A percentile compares a stretch with the other conserved stretches of the same genome.
phyloP scores from a whole-genome alignment of 495 filamentous ascomycete genomes.

The Aspergillus sparsus region DNA sequence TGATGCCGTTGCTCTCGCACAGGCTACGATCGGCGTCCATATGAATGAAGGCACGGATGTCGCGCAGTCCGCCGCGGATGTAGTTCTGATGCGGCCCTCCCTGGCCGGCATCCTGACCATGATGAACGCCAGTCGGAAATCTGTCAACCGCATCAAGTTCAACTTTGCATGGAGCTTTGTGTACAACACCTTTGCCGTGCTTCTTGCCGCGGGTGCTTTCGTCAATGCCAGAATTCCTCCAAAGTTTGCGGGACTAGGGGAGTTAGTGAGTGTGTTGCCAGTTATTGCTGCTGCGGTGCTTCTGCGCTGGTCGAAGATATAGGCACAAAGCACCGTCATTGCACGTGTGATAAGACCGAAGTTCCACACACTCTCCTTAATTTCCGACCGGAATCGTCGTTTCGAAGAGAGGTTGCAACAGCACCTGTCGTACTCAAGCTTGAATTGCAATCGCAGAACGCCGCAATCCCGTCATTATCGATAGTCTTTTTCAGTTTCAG shows the following conservation, averaged over 20 bases:
- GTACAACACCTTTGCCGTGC: constrained; percentile 73
- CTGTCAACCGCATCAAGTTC: constrained; percentile 59
- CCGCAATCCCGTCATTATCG: too few species aligned
- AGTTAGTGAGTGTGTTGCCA: constrained; percentile 75
- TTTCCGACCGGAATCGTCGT: too few species aligned
- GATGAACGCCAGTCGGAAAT: constrained; percentile 58
- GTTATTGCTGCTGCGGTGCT: constrained; percentile 62
- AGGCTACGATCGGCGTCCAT: constrained; percentile 73
- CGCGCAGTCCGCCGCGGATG: constrained; percentile 67
- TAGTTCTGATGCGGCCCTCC: constrained; percentile 62
- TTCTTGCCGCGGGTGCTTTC: constrained; percentile 72
- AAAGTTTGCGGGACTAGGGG: constrained; percentile 72
- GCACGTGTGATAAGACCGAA: too few species aligned
- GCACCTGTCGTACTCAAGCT: too few species aligned
- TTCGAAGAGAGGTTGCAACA: too few species aligned
- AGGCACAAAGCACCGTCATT: too few species aligned
- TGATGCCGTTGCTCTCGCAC: constrained; percentile 71
- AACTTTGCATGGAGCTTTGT: constrained; percentile 75
- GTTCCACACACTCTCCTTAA: too few species aligned
- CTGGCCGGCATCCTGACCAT: constrained; percentile 59
- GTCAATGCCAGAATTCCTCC: constrained; percentile 65
- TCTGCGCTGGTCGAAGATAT: constrained; percentile 42
- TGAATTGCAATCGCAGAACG: too few species aligned
- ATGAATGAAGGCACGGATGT: constrained; percentile 64
- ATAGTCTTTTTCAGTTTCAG: too few species aligned